Evolutionary conservation across 345 rosid species (phyloP).

Genomic region (Eucalyptus erythrocorys): DNA sequence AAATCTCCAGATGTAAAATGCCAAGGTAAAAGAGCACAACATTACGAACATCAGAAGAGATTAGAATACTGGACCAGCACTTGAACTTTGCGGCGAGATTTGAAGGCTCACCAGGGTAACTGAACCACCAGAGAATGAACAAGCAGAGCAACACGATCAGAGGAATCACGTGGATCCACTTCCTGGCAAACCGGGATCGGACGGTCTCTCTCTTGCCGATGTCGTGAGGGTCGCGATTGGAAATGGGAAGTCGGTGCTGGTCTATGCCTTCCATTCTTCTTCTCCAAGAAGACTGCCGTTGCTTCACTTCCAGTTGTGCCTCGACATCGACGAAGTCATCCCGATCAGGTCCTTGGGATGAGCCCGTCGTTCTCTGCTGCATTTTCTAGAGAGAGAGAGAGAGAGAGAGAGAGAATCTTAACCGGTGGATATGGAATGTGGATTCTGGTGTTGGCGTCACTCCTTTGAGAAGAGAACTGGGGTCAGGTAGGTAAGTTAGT

Average conservation of each 20-base stretch:
- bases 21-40: not conserved
- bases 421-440: not conserved
- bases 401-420: not conserved
- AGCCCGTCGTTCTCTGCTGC: not conserved
- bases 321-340: not conserved
- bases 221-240: not conserved
- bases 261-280: not conserved
- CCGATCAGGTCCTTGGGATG: not conserved
- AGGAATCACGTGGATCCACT: constrained; percentile 43
- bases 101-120: constrained; percentile 30
- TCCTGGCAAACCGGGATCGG: constrained; percentile 5
- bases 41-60: not conserved
- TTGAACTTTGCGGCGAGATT: not conserved
- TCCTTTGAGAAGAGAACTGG: not conserved
- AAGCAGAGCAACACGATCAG: constrained; percentile 24
- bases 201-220: constrained; percentile 7
- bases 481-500: not conserved
- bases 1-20: not conserved
- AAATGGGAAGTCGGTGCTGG: constrained; percentile 12
- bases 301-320: not conserved
- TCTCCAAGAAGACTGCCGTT: not conserved
- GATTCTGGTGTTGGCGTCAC: not conserved
- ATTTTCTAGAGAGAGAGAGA: not conserved
- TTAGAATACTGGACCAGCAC: not conserved
- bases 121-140: constrained; percentile 60